Base-by-base conservation (phyloP, 495 filamentous ascomycete genomes). In the Barbatosphaeria neglecta region DNA sequence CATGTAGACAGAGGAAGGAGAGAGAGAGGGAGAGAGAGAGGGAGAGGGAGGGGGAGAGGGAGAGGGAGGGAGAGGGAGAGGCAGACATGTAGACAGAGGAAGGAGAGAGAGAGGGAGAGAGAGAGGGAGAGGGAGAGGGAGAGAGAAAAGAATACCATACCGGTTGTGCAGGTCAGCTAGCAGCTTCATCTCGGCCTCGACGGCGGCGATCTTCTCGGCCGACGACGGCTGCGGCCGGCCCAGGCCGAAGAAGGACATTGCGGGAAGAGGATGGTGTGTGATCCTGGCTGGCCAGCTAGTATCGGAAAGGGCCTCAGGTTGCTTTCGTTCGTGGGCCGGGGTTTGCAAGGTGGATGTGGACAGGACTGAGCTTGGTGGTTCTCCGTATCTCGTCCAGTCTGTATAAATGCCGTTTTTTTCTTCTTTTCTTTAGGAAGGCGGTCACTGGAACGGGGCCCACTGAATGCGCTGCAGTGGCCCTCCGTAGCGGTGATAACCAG, bases 161-260 rank as follows among this genome's bases (percentile, higher is more conserved):
- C 89, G 81, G 66, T 84, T 86, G 77, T 94, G 94, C 87, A 96
- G 95, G 65, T 96, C 87, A 37, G 88, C 84, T 31, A 96, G 74
- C 70, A 96, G 88, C 65, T 95, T 92, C 62, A 87, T 72, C 72
- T 99, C 92, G 48, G 84, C 85, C 70, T 97, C 88, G 49, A 93
- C 88, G 46, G 86, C 83, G 50, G 86, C 82, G 63, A 99, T 90
- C 75, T 97, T 97, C 73, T 96, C 80, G 55, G 84, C 92, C 54
- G 87, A 95, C 56, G 87, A 82, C 61, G 87, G 86, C 68, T 95
- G 87, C 44, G 88, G 84, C 53, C 81, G 76, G 65, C 88, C 87
- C 67, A 96, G 83, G 49, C 78, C 78, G 57, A 98, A 84, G 75
- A 95, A 93, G 53, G 89, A 96, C 90, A 97, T 94, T 22, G 35